phyloP scores from a whole-genome alignment of 176 grass and related monocot genomes.

The Thalia dealbata region DNA sequence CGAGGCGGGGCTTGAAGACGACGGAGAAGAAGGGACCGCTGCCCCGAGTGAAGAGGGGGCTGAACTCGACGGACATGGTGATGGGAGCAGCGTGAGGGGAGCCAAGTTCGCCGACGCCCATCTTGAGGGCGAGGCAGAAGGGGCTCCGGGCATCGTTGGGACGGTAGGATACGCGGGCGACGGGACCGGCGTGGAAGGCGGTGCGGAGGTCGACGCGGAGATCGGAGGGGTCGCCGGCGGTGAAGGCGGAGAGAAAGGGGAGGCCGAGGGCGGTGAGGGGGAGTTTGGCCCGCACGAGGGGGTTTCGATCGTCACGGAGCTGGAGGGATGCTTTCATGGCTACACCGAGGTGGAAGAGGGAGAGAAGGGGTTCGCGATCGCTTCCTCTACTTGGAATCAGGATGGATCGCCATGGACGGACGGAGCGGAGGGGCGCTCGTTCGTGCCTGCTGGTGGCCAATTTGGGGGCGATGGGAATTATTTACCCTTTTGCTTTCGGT shows the following conservation, averaged over 20 bases:
- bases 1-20: slow-evolving; percentile 12
- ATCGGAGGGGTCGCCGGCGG: background rate
- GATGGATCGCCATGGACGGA: background rate
- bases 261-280: background rate
- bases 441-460: background rate
- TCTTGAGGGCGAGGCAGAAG: background rate
- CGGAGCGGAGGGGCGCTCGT: background rate
- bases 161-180: background rate
- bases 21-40: background rate
- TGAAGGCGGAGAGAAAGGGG: slow-evolving; percentile 1
- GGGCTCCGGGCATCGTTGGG: background rate
- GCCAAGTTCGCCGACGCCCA: background rate
- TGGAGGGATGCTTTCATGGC: slow-evolving; percentile 3
- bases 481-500: background rate
- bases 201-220: background rate
- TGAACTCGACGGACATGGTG: slow-evolving; percentile 3
- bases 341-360: background rate
- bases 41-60: background rate
- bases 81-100: background rate
- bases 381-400: background rate
- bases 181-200: background rate
- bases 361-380: background rate
- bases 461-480: background rate
- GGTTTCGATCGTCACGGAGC: slow-evolving; percentile 1
- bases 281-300: background rate